phyloP scores from a whole-genome alignment of 345 rosid species.

The Eucalyptus sp. region DNA sequence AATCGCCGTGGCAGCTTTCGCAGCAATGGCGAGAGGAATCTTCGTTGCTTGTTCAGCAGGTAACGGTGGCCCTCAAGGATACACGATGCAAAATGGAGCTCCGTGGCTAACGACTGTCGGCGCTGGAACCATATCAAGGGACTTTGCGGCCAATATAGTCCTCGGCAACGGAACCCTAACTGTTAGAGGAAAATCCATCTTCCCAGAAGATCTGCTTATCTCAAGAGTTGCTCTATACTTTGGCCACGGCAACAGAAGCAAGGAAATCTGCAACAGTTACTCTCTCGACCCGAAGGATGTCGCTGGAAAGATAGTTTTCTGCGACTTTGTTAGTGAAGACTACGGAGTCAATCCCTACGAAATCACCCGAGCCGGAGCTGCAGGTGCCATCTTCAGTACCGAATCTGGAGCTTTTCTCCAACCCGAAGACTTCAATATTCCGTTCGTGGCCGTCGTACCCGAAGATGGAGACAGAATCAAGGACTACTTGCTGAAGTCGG shows the following conservation, averaged over 20 bases:
- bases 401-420: neutral
- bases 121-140: slow-evolving; percentile 27
- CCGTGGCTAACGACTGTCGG: slow-evolving; percentile 41
- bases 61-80: slow-evolving; percentile 21
- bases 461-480: slow-evolving; percentile 11
- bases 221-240: slow-evolving; percentile 13
- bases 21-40: slow-evolving; percentile 34
- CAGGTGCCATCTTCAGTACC: slow-evolving; percentile 23
- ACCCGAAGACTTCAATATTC: slow-evolving; percentile 3
- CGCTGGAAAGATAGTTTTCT: slow-evolving; percentile 28
- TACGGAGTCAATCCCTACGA: neutral
- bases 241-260: slow-evolving; percentile 25
- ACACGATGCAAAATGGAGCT: slow-evolving; percentile 23
- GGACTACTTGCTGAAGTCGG: slow-evolving; percentile 2
- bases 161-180: slow-evolving; percentile 1
- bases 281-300: slow-evolving; percentile 20
- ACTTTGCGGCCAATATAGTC: slow-evolving; percentile 13
- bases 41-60: slow-evolving; percentile 41
- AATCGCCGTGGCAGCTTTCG: slow-evolving; percentile 44
- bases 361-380: slow-evolving; percentile 11
- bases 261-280: slow-evolving; percentile 12
- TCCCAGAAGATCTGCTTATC: slow-evolving; percentile 20
- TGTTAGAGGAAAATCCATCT: slow-evolving; percentile 16
- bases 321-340: neutral
- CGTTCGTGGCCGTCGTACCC: slow-evolving; percentile 4